Evolutionary conservation across 129 eudicot genomes (phyloP), one percentile per base, ranked within the genome.

Genomic region (Flaveria linearis): DNA sequence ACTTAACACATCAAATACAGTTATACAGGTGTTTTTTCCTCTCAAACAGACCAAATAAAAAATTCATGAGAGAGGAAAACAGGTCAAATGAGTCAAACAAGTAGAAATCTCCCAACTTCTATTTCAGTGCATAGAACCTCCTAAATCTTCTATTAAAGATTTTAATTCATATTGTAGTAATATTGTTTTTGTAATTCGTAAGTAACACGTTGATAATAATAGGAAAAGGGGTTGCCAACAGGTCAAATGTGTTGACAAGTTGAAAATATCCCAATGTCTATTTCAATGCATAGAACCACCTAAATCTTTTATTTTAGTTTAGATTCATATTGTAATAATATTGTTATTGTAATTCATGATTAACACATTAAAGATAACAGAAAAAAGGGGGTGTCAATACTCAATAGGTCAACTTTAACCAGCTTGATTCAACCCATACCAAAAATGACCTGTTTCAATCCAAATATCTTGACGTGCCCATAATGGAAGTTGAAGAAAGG

Each of bases 301-400:
- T 66, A 39, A 66, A n/a, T 66, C 25, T 8, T 66, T 66, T 66
- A 9, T 41, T 39, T 17, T n/a, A 66, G 39, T 39, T 66, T 39
- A 66, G 26, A 66, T 36, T 66, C 49, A 39, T 36, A 41, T 33
- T 39, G 71, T 39, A 66, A 66, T 39, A 39, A 30, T 16, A 39
- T 17, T n/a, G 26, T 45, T 36, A 12, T 22, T 22, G 66, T 15
- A 16, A 69, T 45, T 50, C 41, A 45, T 20, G 20, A 20, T 46
- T 68, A 68, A 68, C 4, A 22, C 39, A 18, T 20, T 43, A 43
- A 22, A 3, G 17, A 18, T 36, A 36, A 36, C 4, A 55, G 46
- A 6, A 5, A 18, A 18, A 17, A 9, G 17, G 1, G 14, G 14
- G 64, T 9, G 14, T 20, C 64, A 57, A 57, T 9, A 57, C 5